Percentiles rank a stretch among this genome's conserved stretches.
Conservation (phyloP, 371 early-diverging fungal genomes). For the Mucor indicus region DNA sequence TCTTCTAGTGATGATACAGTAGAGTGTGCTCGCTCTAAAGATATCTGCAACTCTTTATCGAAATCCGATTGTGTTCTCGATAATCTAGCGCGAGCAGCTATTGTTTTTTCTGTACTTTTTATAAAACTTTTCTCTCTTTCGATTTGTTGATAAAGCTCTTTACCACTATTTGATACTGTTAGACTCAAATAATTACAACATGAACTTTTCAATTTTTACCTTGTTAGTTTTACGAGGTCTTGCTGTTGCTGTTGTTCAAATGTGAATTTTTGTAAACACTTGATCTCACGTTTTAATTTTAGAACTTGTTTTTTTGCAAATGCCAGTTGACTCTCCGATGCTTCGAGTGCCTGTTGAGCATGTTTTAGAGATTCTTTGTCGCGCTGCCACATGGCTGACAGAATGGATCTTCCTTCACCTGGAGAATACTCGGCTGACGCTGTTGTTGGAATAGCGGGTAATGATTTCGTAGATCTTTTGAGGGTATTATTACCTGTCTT, state of each 20-base stretch:
- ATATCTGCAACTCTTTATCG: slow-evolving; percentile 7
- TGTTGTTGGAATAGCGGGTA: slow-evolving; percentile 1
- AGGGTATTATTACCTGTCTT: no score
- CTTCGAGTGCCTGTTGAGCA: slow-evolving; percentile 11
- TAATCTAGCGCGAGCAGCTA: slow-evolving; percentile 8
- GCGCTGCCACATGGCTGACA: slow-evolving; percentile 15
- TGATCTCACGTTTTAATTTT: slow-evolving; percentile 14
- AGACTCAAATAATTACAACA: no score
- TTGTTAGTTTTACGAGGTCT: not conserved
- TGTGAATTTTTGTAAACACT: slow-evolving; percentile 3
- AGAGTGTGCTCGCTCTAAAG: not conserved
- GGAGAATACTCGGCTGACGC: not conserved
- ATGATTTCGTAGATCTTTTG: slow-evolving; percentile 1
- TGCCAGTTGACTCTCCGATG: slow-evolving; percentile 15
- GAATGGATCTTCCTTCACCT: slow-evolving; percentile 4
- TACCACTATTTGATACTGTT: not conserved
- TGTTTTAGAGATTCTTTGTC: slow-evolving; percentile 11
- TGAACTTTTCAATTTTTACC: not conserved
- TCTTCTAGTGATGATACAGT: not conserved
- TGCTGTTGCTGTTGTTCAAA: slow-evolving; percentile 1
- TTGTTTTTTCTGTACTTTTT: slow-evolving; percentile 11
- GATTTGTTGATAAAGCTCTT: slow-evolving; percentile 4
- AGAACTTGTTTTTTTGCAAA: slow-evolving; percentile 7
- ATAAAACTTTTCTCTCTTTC: slow-evolving; percentile 15
- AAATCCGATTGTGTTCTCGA: not conserved